A percentile compares a stretch with the other conserved stretches of the same genome.
phyloP scores from a whole-genome alignment of 805 yeast genomes.

The Schizosaccharomyces japonicus region DNA sequence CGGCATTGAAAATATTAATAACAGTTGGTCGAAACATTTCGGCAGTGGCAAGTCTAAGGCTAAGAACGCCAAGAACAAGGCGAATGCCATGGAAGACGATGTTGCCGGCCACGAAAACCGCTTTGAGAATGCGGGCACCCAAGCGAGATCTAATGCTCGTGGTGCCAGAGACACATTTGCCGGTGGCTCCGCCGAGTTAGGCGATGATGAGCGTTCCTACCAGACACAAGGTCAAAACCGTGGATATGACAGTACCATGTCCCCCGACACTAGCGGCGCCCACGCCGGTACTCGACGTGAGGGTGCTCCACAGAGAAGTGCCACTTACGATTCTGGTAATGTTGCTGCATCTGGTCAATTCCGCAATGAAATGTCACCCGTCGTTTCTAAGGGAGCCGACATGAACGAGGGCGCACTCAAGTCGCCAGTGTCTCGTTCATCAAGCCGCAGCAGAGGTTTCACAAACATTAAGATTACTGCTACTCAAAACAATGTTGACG shows the following conservation, averaged over 20 bases:
- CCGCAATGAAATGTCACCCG: too few species aligned
- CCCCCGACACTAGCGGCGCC: too few species aligned
- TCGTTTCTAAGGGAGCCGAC: too few species aligned
- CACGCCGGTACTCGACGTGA: not conserved
- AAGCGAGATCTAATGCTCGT: not conserved
- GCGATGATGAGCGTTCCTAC: too few species aligned
- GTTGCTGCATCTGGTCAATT: not conserved
- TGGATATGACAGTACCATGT: too few species aligned
- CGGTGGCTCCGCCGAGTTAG: too few species aligned
- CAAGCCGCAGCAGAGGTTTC: not conserved
- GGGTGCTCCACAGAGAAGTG: not conserved
- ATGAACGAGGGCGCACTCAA: not conserved
- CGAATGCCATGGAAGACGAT: not conserved
- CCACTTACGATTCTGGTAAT: not conserved
- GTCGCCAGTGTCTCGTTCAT: not conserved
- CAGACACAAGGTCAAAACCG: too few species aligned
- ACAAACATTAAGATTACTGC: slow-evolving; percentile 1
- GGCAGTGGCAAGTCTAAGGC: too few species aligned
- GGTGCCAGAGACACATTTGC: not conserved
- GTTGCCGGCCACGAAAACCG: not conserved
- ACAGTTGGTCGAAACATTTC: too few species aligned
- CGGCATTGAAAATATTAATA: too few species aligned
- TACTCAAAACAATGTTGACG: slow-evolving; percentile 1
- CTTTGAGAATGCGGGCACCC: not conserved
- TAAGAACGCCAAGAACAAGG: not conserved